Conservation (phyloP, 352 stramenopile genomes). For the Phytophthora foliorum region DNA sequence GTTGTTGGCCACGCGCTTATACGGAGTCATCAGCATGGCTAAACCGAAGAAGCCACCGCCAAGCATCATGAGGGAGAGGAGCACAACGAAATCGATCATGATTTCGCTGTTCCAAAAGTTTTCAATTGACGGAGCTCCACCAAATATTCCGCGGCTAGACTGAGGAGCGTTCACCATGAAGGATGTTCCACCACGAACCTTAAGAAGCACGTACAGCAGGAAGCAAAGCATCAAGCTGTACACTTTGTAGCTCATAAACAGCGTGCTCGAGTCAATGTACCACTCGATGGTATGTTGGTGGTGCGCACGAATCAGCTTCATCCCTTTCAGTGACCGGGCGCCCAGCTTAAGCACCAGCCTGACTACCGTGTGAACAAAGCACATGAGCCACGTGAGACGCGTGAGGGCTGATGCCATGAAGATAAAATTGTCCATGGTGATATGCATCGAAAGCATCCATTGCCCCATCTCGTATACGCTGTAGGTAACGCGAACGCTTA, state of each 20-base stretch:
- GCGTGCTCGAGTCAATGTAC: conserved; percentile 53
- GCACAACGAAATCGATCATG: conserved; percentile 56
- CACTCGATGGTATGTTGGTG: conserved; percentile 51
- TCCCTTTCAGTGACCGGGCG: conserved; percentile 38
- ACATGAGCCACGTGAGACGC: conserved; percentile 71
- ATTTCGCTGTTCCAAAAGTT: conserved; percentile 67
- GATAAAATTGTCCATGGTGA: conserved; percentile 64
- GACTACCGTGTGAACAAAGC: conserved; percentile 49
- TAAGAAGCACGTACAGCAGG: conserved; percentile 51
- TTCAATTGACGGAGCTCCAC: conserved; percentile 44
- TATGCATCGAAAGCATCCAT: conserved; percentile 65
- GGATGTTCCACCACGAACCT: conserved; percentile 40
- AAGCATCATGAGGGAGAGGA: conserved; percentile 47
- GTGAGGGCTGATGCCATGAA: conserved; percentile 62
- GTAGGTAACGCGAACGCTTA: conserved; percentile 59
- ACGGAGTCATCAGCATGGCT: conserved; percentile 50
- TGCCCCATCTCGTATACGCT: conserved; percentile 55
- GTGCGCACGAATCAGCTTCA: conserved; percentile 41
- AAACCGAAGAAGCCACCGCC: conserved; percentile 34
- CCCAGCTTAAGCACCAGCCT: conserved; percentile 43
- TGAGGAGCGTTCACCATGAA: conserved; percentile 53
- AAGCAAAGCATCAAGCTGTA: conserved; percentile 64
- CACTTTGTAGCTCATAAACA: conserved; percentile 74
- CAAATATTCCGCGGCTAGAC: conserved; percentile 48
- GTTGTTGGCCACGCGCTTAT: conserved; percentile 55